Base-by-base conservation (phyloP, 2,329 filamentous ascomycete genomes). In the Cladosporium sp. region DNA sequence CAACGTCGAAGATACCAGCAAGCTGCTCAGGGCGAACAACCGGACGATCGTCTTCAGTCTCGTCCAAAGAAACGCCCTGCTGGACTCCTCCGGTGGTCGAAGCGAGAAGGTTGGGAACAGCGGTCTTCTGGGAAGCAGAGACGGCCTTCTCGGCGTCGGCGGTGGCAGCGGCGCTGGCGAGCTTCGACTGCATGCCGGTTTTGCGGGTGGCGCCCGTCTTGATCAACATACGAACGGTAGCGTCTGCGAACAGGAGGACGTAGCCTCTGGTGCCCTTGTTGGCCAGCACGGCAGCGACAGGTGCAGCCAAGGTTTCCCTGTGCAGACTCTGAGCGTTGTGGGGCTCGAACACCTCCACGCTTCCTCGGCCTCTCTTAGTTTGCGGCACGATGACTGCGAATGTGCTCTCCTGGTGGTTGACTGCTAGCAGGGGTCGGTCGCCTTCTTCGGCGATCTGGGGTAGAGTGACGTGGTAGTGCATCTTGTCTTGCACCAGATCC, bases 401-500 rank as follows among this genome's bases (percentile, higher is more conserved):
- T 1, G 79, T 82, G 54, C 75, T 72, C 57, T 79, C 77, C 2
- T 70, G 80, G 34, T 87, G 77, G 73, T 96, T 91, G 59, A 91
- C 85, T n/a, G 91, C 89, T 11, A 97, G 82, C 59, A 68, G 65
- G 11, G 73, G 63, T 30, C 21, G 34, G 13, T 56, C 66, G 13
- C 30, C 30, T 8, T 66, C 67, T 28, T 69, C 65, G 56, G 70
- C 66, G 30, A 63, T 63, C 11, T 67, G 66, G 36, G 51, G 60
- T 78, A 93, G 79, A 28, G 84, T 80, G 59, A 90, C 82, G 58
- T 86, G 87, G 73, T 90, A 92, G 39, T 86, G 85, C 56, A 93
- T 83, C 70, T 89, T 85, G 72, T 96, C 91, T 59, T 88, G 84
- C 8, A 98, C 91, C 13, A 96, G 85, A 76, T 99, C 91, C 82